Evolutionary conservation across 1,284 basidiomycete species (phyloP).

Genomic region (Crucibulum cyathiforme): DNA sequence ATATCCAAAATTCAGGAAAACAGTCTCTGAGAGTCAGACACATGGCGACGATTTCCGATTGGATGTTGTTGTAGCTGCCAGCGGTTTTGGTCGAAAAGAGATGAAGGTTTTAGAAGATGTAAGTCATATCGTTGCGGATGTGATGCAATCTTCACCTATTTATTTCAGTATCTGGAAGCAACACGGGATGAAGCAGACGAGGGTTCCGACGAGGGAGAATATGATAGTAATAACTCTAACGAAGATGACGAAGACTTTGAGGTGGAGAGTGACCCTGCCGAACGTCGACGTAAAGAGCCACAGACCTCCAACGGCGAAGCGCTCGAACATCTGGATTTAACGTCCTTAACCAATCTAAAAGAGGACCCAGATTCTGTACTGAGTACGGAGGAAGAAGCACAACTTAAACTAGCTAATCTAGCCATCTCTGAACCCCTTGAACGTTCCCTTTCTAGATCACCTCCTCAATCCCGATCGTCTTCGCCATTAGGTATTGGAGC

Average conservation of each 20-base stretch:
- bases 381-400: neutral
- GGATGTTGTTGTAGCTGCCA: constrained; percentile 90
- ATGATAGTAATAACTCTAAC: neutral
- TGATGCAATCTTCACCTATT: neutral
- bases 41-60: constrained; percentile 68
- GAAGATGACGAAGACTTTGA: constrained; percentile 3
- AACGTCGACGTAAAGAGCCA: too few relatives aligned
- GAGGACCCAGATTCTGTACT: neutral
- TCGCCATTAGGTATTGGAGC: constrained; percentile 33
- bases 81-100: constrained; percentile 87
- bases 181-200: constrained; percentile 44
- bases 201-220: neutral
- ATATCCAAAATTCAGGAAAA: constrained; percentile 84
- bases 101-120: constrained; percentile 86
- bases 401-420: constrained; percentile 17
- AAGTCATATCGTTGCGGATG: constrained; percentile 23
- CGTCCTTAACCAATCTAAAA: neutral
- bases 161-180: constrained; percentile 68
- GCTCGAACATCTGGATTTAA: too few relatives aligned
- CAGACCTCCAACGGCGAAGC: too few relatives aligned
- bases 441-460: constrained; percentile 47
- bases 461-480: constrained; percentile 51
- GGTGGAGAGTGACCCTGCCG: too few relatives aligned
- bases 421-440: constrained; percentile 26
- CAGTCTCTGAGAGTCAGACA: constrained; percentile 52